Evolutionary conservation across 345 rosid species (phyloP).

Genomic region (Jatropha curcas): DNA sequence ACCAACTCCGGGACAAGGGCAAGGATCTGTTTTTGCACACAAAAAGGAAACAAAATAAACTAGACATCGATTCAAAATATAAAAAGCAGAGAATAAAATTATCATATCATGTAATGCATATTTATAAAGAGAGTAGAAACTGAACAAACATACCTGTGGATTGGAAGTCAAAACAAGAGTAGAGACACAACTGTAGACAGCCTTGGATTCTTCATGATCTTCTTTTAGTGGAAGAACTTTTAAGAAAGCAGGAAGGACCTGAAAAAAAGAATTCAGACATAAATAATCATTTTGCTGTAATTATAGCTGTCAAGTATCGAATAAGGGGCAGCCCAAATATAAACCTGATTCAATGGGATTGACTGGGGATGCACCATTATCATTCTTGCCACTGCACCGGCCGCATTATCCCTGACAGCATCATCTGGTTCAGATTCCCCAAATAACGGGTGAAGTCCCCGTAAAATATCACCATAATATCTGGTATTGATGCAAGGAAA

Average conservation of each 20-base stretch:
- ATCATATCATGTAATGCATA: background rate
- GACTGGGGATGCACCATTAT: slow-evolving; percentile 83
- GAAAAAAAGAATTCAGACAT: slow-evolving; percentile 23
- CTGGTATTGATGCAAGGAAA: slow-evolving; percentile 53
- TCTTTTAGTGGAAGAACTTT: slow-evolving; percentile 92
- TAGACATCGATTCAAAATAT: background rate
- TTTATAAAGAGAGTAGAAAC: background rate
- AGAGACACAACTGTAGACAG: slow-evolving; percentile 81
- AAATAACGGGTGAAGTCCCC: slow-evolving; percentile 73
- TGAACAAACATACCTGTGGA: slow-evolving; percentile 58
- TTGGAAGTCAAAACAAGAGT: slow-evolving; percentile 79
- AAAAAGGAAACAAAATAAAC: slow-evolving; percentile 2
- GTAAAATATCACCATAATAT: slow-evolving; percentile 74
- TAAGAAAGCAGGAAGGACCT: slow-evolving; percentile 92
- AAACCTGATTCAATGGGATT: slow-evolving; percentile 88
- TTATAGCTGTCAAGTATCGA: background rate
- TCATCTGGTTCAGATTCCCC: slow-evolving; percentile 94
- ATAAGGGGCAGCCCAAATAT: background rate
- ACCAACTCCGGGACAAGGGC: slow-evolving; percentile 79
- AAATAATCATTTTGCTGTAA: background rate
- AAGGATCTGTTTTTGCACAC: slow-evolving; percentile 57
- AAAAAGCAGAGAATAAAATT: background rate
- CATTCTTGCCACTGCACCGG: slow-evolving; percentile 99
- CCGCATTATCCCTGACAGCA: slow-evolving; percentile 97
- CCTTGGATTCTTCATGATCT: slow-evolving; percentile 90